Evolutionary conservation across 768 basidiomycete genomes (phyloP).

Genomic region (Leccinum olivaceopallidum): DNA sequence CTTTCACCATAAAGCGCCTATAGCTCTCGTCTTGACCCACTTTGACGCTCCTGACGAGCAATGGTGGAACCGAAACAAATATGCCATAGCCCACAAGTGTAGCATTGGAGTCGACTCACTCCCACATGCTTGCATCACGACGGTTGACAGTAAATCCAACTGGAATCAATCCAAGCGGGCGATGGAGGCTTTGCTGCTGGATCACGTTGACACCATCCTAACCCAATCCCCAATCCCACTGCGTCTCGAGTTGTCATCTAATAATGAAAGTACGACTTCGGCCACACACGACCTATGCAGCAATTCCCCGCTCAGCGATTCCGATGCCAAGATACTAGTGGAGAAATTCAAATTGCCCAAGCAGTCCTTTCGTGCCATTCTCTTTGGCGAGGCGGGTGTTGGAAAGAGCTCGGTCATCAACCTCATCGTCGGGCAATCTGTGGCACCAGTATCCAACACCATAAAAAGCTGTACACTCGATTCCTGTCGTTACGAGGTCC

Average conservation of each 20-base stretch:
- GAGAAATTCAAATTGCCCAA: constrained; percentile 11
- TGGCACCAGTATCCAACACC: constrained; percentile 19
- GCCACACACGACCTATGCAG: constrained; percentile 11
- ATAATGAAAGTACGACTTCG: not conserved
- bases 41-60: constrained; percentile 33
- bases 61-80: constrained; percentile 21
- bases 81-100: constrained; percentile 16
- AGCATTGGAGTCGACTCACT: constrained; percentile 9
- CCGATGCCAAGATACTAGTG: constrained; percentile 15
- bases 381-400: constrained; percentile 44
- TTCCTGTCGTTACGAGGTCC: constrained; percentile 22
- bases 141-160: constrained; percentile 1
- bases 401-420: constrained; percentile 45
- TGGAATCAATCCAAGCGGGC: constrained; percentile 12
- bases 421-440: constrained; percentile 30
- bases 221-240: constrained; percentile 10
- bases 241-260: constrained; percentile 18
- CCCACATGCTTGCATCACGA: constrained; percentile 22
- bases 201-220: not conserved
- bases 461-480: constrained; percentile 35
- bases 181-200: constrained; percentile 13
- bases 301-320: constrained; percentile 12
- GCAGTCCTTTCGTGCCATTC: constrained; percentile 30
- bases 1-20: constrained; percentile 36
- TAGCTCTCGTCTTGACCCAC: constrained; percentile 40